Evolutionary conservation across 2,329 filamentous ascomycete species (phyloP), one percentile per base, ranked within the genome.

Genomic region (Colletotrichum sp.): DNA sequence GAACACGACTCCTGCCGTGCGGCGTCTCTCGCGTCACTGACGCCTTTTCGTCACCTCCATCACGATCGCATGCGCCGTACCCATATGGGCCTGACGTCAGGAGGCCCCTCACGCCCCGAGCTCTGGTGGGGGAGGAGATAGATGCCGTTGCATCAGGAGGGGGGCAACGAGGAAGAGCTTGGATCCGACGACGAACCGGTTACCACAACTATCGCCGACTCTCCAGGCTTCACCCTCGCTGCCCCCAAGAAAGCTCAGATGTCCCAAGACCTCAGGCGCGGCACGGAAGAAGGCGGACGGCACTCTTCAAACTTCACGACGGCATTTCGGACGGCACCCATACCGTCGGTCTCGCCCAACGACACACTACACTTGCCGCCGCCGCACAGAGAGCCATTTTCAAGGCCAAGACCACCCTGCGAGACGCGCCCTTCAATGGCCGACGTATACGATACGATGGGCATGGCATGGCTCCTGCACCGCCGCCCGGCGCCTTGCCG

Each of bases 401-500:
- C 34, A 36, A 36, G 34, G 34, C 34, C 34, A 36, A 36, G 44
- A 49, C 18, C 44, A 49, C 44, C 44, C 44, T 49, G 44, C 44
- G 44, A 49, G 44, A 49, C 44, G 18, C 10, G 44, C 44, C 44
- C 44, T 49, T 49, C n/a, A 49, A n/a, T 21, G 44, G 44, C 44
- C 44, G 44, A 49, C 44, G 44, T 49, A 7, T n/a, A n/a, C 44
- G n/a, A 49, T 49, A 49, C 44, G 44, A 21, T 44, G 1, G 16
- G 16, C 16, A 12, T 28, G 70, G 70, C 39, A 24, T 32, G 49
- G 57, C 21, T 21, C n/a, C 13, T 57, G 49, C 49, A 32, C 62
- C 70, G 52, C 62, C 49, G 52, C 24, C 49, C 70, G 70, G 70
- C 63, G 70, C 44, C 62, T 59, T 67, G 63, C 70, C 70, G 70